Conservation (phyloP, 768 basidiomycete genomes). For the Mycena polygramma region DNA sequence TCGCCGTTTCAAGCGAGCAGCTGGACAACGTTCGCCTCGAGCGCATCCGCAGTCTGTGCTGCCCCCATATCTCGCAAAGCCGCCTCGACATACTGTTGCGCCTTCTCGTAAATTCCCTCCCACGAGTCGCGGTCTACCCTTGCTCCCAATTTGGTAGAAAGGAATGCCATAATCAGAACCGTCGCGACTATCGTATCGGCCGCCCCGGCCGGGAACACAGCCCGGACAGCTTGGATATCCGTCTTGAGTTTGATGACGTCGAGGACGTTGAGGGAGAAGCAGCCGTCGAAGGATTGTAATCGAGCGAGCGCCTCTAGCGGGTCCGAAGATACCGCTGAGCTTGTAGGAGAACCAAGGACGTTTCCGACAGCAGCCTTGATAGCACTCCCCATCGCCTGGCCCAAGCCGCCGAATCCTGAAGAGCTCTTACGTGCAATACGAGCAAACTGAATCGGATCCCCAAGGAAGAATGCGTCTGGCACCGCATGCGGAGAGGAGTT, state of each 20-base stretch:
- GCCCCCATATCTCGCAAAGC: slow-evolving; percentile 11
- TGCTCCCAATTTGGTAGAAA: slow-evolving; percentile 15
- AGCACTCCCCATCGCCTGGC: too few species aligned
- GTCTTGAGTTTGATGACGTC: slow-evolving; percentile 18
- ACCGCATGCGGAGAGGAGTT: background rate
- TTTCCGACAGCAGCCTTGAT: too few species aligned
- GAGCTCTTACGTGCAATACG: background rate
- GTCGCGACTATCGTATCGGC: slow-evolving; percentile 26
- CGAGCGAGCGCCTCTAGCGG: slow-evolving; percentile 35
- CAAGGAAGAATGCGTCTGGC: background rate
- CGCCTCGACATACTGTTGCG: slow-evolving; percentile 19
- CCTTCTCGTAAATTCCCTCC: slow-evolving; percentile 35
- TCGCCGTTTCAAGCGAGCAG: slow-evolving; percentile 24
- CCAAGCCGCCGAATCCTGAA: too few species aligned
- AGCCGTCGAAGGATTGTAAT: slow-evolving; percentile 34
- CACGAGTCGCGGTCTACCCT: slow-evolving; percentile 27
- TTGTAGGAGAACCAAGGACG: too few species aligned
- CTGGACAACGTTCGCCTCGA: slow-evolving; percentile 20
- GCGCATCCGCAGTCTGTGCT: slow-evolving; percentile 14
- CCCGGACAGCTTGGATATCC: slow-evolving; percentile 8
- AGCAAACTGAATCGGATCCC: background rate
- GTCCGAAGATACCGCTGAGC: too few species aligned
- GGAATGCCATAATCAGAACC: slow-evolving; percentile 32
- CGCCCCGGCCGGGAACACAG: slow-evolving; percentile 7
- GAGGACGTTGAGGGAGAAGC: slow-evolving; percentile 28